Evolutionary conservation across 2,329 filamentous ascomycete genomes (phyloP), one percentile per base, ranked within the genome.

Genomic region (Lachnum nothofagi): DNA sequence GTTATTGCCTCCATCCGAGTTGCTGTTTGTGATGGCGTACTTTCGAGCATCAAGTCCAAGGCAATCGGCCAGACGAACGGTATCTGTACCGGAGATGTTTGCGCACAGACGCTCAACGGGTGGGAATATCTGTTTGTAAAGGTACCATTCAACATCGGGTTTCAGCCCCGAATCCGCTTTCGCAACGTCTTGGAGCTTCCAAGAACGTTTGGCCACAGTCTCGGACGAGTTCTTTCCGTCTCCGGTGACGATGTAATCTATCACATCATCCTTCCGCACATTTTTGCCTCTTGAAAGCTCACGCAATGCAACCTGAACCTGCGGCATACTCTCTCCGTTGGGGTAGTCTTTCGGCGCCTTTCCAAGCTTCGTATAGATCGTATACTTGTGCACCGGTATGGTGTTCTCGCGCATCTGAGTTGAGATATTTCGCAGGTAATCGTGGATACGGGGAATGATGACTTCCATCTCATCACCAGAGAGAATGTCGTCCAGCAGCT

Each of bases 91-190:
- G 12, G 82, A 81, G 62, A 98, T 96, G 52, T 95, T 95, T 53
- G 91, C 93, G 66, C 93, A 98, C 19, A 98, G 83, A 77, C 93
- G 88, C 72, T 98, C 93, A 22, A 98, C 93, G 0, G 93, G 93
- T 9, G 93, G 93, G 70, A 98, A 89, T 51, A 98, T 96, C 69
- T 98, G 93, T 74, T 98, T 98, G 73, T 89, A 86, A 33, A 98
- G 81, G 68, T 98, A 98, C 80, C 91, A 97, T 65, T 98, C 93
- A n/a, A 96, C 80, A 63, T 98, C 93, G 2, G 91, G 88, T 49
- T 85, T 78, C 5, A 98, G 77, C 1, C 75, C 84, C 1, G 85
- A 83, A 58, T 87, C 86, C 14, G 80, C 65, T 63, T 93, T 94
- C 51, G 88, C 73, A 16, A 95, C 83, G 66, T 98, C 93, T 49